phyloP scores from a whole-genome alignment of 306 rosid genomes.

The Mucuna pruriens region DNA sequence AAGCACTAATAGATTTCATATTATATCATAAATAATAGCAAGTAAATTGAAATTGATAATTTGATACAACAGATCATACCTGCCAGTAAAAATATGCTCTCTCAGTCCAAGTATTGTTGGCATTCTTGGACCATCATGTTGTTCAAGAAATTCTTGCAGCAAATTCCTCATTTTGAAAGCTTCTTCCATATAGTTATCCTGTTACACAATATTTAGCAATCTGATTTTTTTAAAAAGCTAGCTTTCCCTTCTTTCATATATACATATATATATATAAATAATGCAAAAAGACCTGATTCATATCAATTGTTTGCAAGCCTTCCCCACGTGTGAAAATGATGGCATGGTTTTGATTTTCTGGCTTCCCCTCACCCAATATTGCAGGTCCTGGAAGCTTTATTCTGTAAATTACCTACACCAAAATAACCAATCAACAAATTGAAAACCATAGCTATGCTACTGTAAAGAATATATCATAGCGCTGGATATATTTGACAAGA shows the following conservation, averaged over 20 bases:
- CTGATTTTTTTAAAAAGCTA: conserved; percentile 6
- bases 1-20: not conserved
- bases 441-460: conserved; percentile 24
- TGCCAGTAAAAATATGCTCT: conserved; percentile 98
- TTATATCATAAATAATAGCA: conserved; percentile 29
- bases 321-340: conserved; percentile 98
- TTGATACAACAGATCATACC: conserved; percentile 53
- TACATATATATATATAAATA: conserved; percentile 18
- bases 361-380: conserved; percentile 96
- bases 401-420: conserved; percentile 71
- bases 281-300: conserved; percentile 78
- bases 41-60: conserved; percentile 36
- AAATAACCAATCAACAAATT: conserved; percentile 35
- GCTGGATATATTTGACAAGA: conserved; percentile 15
- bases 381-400: conserved; percentile 99
- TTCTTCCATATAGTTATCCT: conserved; percentile 98
- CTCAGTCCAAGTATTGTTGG: conserved; percentile 98
- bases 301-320: conserved; percentile 96
- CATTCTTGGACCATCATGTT: conserved; percentile 67
- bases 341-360: conserved; percentile 99
- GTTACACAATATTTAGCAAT: conserved; percentile 42
- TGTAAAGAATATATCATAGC: conserved; percentile 21
- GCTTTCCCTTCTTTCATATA: not conserved
- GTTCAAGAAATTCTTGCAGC: conserved; percentile 79
- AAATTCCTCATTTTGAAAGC: conserved; percentile 99